phyloP scores from a whole-genome alignment of 2,329 filamentous ascomycete genomes.

The Aspergillus pseudoterreus region DNA sequence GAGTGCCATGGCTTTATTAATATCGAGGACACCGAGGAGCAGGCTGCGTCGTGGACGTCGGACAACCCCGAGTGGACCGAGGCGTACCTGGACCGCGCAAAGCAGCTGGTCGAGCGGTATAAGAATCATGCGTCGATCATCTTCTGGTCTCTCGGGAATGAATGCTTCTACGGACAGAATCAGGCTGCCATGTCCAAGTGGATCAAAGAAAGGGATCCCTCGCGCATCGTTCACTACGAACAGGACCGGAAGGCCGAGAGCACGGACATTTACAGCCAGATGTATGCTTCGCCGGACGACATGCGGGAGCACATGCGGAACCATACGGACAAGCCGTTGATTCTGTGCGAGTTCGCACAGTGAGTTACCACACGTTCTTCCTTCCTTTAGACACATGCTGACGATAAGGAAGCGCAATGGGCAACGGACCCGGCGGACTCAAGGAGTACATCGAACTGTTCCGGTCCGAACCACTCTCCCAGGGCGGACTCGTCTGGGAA shows the following conservation, averaged over 20 bases:
- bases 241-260: constrained; percentile 57
- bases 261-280: constrained; percentile 66
- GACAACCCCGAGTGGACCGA: constrained; percentile 18
- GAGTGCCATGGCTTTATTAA: constrained; percentile 7
- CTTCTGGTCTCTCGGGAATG: constrained; percentile 71
- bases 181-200: constrained; percentile 65
- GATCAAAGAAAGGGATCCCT: constrained; percentile 55
- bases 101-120: constrained; percentile 63
- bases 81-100: constrained; percentile 65
- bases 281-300: constrained; percentile 58
- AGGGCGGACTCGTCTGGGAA: constrained; percentile 67
- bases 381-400: too few relatives aligned
- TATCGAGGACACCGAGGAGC: background rate
- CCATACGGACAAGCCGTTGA: constrained; percentile 36
- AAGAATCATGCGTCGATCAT: constrained; percentile 68
- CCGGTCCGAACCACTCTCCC: constrained; percentile 56
- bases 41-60: constrained; percentile 5
- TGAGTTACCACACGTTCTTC: background rate
- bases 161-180: constrained; percentile 68
- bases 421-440: constrained; percentile 67
- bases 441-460: constrained; percentile 67
- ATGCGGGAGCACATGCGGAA: constrained; percentile 46
- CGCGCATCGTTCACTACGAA: constrained; percentile 63
- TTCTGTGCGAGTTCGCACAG: constrained; percentile 51
- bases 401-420: constrained; percentile 55